Percentiles rank a stretch among this genome's conserved stretches.
phyloP scores from a whole-genome alignment of 345 rosid species.

The Passiflora organensis region DNA sequence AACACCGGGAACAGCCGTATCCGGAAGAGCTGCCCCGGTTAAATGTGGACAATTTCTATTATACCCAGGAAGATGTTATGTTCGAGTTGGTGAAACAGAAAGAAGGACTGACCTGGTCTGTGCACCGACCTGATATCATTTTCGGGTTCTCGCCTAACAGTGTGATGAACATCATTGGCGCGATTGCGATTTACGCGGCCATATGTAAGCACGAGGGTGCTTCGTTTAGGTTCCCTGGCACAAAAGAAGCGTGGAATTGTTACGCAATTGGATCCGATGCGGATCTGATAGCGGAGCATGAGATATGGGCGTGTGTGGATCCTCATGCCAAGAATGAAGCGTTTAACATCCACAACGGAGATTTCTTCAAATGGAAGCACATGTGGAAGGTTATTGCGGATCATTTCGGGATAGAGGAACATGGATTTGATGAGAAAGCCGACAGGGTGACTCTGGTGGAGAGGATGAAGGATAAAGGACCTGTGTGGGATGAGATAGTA shows the following conservation, averaged over 20 bases:
- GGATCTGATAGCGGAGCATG: slow-evolving; percentile 68
- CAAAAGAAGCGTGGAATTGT: slow-evolving; percentile 55
- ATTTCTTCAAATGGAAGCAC: slow-evolving; percentile 77
- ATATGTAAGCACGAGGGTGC: slow-evolving; percentile 62
- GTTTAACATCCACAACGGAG: slow-evolving; percentile 67
- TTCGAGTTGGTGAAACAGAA: slow-evolving; percentile 44
- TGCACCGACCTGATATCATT: slow-evolving; percentile 51
- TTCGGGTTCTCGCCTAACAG: slow-evolving; percentile 77
- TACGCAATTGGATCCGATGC: slow-evolving; percentile 49
- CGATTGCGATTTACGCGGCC: slow-evolving; percentile 60
- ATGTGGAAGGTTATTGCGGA: slow-evolving; percentile 69
- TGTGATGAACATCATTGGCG: slow-evolving; percentile 50
- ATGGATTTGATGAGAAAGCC: slow-evolving; percentile 47
- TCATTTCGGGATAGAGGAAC: slow-evolving; percentile 72
- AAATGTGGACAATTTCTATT: slow-evolving; percentile 47
- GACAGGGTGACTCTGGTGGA: slow-evolving; percentile 40
- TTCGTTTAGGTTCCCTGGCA: slow-evolving; percentile 55
- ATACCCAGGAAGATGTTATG: slow-evolving; percentile 53
- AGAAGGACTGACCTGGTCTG: slow-evolving; percentile 56
- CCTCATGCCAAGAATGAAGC: slow-evolving; percentile 54
- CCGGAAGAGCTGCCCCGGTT: slow-evolving; percentile 71
- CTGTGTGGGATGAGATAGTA: slow-evolving; percentile 75
- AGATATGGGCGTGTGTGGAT: slow-evolving; percentile 83
- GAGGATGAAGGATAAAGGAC: slow-evolving; percentile 57
- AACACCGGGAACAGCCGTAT: slow-evolving; percentile 52